Evolutionary conservation across 768 basidiomycete genomes (phyloP).

Genomic region (Pholiota molesta): DNA sequence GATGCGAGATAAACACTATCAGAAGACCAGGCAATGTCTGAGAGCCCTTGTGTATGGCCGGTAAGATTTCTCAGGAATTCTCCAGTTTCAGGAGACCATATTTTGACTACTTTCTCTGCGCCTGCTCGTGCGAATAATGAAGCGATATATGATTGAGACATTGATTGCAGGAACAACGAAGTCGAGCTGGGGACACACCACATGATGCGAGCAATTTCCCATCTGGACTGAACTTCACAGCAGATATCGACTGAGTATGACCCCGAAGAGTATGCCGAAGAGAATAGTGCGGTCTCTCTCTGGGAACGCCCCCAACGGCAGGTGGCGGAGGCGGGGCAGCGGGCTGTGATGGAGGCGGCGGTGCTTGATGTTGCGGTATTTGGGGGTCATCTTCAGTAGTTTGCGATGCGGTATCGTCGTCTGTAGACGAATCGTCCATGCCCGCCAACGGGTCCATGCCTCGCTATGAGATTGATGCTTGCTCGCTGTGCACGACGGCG

Average conservation of each 20-base stretch:
- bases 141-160: constrained; percentile 19
- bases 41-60: constrained; percentile 83
- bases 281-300: constrained; percentile 68
- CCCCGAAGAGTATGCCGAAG: constrained; percentile 70
- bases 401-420: constrained; percentile 74
- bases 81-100: constrained; percentile 83
- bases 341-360: constrained; percentile 27
- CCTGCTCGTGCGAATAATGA: constrained; percentile 41
- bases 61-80: constrained; percentile 73
- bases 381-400: constrained; percentile 87
- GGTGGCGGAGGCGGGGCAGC: constrained; percentile 33
- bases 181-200: constrained; percentile 48
- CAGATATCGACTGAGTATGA: constrained; percentile 83
- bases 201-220: constrained; percentile 86
- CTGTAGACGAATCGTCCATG: constrained; percentile 55
- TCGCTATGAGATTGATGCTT: neutral
- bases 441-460: constrained; percentile 48
- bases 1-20: constrained; percentile 85
- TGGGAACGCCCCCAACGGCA: constrained; percentile 33
- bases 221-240: constrained; percentile 91
- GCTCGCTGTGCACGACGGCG: constrained; percentile 2
- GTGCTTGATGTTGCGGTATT: constrained; percentile 59
- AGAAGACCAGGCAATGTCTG: constrained; percentile 87
- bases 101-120: constrained; percentile 77
- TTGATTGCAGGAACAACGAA: constrained; percentile 9